A percentile compares a stretch with the other conserved stretches of the same genome.
Evolutionary conservation across 305 asterid genomes (phyloP).

Genomic region (Solanum aculeatissimum): DNA sequence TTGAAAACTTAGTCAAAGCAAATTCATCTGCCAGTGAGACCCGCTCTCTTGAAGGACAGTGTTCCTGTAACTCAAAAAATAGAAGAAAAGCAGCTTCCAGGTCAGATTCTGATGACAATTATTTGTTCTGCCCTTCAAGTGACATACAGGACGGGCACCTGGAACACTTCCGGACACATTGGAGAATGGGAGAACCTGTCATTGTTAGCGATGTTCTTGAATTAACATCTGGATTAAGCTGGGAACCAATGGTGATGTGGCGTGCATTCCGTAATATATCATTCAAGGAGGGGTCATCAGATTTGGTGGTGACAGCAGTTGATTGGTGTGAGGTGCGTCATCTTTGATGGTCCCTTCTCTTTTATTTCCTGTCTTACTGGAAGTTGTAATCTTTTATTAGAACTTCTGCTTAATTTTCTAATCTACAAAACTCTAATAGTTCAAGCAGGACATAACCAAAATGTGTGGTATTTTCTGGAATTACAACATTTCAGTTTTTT

Average conservation of each 20-base stretch:
- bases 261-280: slow-evolving; percentile 35
- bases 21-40: slow-evolving; percentile 7
- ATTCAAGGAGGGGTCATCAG: slow-evolving; percentile 25
- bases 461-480: not conserved
- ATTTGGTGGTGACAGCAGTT: slow-evolving; percentile 38
- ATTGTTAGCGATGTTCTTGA: slow-evolving; percentile 31
- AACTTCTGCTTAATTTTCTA: not conserved
- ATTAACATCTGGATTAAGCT: slow-evolving; percentile 41
- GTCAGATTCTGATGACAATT: slow-evolving; percentile 32
- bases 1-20: slow-evolving; percentile 9
- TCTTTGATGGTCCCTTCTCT: not conserved
- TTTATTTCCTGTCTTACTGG: not conserved
- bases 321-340: slow-evolving; percentile 44
- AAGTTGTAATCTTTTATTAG: not conserved
- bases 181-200: slow-evolving; percentile 50
- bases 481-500: not conserved
- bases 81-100: slow-evolving; percentile 34
- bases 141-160: slow-evolving; percentile 29
- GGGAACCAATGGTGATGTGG: slow-evolving; percentile 72
- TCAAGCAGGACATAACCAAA: not conserved
- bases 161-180: slow-evolving; percentile 51
- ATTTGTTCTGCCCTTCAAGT: slow-evolving; percentile 37
- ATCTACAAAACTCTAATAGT: not conserved
- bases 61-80: slow-evolving; percentile 20
- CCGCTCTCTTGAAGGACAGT: slow-evolving; percentile 5